Evolutionary conservation across 306 rosid genomes (phyloP).

Genomic region (Casuarina cunninghamiana): DNA sequence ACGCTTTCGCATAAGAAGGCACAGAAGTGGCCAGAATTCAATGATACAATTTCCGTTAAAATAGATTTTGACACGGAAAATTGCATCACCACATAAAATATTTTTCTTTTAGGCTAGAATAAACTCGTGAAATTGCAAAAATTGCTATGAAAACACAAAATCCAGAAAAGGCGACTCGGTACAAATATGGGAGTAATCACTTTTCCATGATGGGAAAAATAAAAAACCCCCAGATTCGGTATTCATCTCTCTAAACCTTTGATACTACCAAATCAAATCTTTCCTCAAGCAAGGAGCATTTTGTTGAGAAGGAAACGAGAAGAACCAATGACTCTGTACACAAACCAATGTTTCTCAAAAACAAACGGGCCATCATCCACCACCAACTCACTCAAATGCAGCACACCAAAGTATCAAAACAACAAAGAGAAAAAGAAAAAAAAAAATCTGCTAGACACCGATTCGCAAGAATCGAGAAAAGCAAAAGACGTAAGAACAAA

Average conservation of each 20-base stretch:
- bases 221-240: slow-evolving; percentile 21
- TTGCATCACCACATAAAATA: neutral
- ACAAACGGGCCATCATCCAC: slow-evolving; percentile 9
- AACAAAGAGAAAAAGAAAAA: neutral
- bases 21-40: neutral
- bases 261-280: neutral
- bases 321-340: neutral
- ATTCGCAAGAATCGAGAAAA: neutral
- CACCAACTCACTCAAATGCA: slow-evolving; percentile 26
- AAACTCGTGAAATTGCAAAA: neutral
- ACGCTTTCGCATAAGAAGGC: neutral
- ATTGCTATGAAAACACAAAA: neutral
- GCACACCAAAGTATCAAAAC: neutral
- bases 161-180: slow-evolving; percentile 3
- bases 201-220: neutral
- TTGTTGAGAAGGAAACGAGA: neutral
- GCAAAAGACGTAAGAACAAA: neutral
- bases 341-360: neutral
- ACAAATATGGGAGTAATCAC: neutral
- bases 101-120: too few species aligned
- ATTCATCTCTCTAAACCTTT: neutral
- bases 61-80: neutral
- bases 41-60: neutral
- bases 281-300: neutral
- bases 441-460: neutral